Base-by-base conservation (phyloP, 306 rosid species). In the Medicago truncatula region DNA sequence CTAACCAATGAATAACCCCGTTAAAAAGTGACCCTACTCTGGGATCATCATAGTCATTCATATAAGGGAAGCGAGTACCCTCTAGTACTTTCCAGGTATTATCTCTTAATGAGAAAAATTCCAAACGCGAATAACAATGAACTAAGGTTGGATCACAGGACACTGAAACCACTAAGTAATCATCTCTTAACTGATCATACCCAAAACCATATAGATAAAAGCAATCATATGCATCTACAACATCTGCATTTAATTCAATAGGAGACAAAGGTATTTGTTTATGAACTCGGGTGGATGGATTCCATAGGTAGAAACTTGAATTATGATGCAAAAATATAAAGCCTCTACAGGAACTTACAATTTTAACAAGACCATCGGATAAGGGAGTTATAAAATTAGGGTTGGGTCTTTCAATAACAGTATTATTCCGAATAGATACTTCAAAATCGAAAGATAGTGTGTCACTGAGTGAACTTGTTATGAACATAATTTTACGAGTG, bases 1-100 rank as follows among this genome's bases (percentile, higher is more conserved):
- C n/a, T 56, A 76, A 9, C 79, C 80, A 76, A 15, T 66, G 67
- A 76, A 76, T 38, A n/a, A 11, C 74, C n/a, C 67, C 80, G 16
- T 76, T 21, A 1, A 54, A 40, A 67, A 76, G 9, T 13, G 0
- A 3, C 8, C 77, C 69, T 0, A 34, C 38, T 34, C 38, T 34
- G 1, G 38, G 38, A 0, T 4, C 38, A 34, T 4, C 7, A 34
- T 3, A 3, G 38, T 1, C 1, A 6, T 6, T 34, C 38, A 34
- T 34, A 1, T 34, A 34, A 0, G 38, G 38, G 7, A 34, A 34
- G 38, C 7, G 38, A 34, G 6, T 34, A 17, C 31, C 38, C 62
- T 47, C 71, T 17, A 46, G 7, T 46, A 43, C 46, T 46, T 46
- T 50, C 78, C 78, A 74, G 0, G 12, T 4, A 62, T 74, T 74